phyloP scores from a whole-genome alignment of 805 yeast species.

The Starmerella bombicola region DNA sequence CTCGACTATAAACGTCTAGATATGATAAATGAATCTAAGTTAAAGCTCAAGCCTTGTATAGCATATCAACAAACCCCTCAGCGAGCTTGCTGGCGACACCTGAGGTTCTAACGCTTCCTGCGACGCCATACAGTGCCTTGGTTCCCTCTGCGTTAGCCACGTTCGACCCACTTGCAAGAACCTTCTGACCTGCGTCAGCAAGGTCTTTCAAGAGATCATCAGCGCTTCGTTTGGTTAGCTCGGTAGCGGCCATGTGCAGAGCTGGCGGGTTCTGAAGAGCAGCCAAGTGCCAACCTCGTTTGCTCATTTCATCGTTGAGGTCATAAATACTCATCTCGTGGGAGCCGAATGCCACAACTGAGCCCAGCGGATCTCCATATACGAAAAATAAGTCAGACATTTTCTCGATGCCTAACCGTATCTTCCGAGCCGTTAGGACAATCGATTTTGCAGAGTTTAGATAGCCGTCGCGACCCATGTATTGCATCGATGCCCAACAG shows the following conservation, averaged over 20 bases:
- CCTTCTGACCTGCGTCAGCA: constrained; percentile 34
- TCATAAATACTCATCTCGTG: constrained; percentile 55
- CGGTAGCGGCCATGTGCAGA: constrained; percentile 78
- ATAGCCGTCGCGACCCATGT: constrained; percentile 78
- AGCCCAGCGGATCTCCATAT: constrained; percentile 73
- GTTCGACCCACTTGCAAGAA: constrained; percentile 27
- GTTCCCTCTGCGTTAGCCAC: constrained; percentile 37
- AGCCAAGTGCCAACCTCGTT: constrained; percentile 78
- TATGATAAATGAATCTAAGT: too few species aligned
- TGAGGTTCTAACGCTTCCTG: constrained; percentile 74
- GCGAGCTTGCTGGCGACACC: constrained; percentile 75
- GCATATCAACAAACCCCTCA: constrained; percentile 65
- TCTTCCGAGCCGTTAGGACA: constrained; percentile 47
- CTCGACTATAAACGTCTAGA: too few species aligned
- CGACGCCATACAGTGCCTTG: constrained; percentile 88
- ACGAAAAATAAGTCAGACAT: constrained; percentile 43
- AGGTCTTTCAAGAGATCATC: constrained; percentile 48
- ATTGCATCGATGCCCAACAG: constrained; percentile 88
- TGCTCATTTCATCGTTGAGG: constrained; percentile 55
- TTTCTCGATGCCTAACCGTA: constrained; percentile 36
- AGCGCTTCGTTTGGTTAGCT: constrained; percentile 48
- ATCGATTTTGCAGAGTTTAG: constrained; percentile 52
- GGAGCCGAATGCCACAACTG: constrained; percentile 72
- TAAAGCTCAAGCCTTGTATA: constrained; percentile 50
- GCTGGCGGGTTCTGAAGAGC: constrained; percentile 85